These are phyloP conservation scores for Neonectria neomacrospora DNA, from an alignment of 2,329 filamentous ascomycete species.

Conservation along the genomic window DNA sequence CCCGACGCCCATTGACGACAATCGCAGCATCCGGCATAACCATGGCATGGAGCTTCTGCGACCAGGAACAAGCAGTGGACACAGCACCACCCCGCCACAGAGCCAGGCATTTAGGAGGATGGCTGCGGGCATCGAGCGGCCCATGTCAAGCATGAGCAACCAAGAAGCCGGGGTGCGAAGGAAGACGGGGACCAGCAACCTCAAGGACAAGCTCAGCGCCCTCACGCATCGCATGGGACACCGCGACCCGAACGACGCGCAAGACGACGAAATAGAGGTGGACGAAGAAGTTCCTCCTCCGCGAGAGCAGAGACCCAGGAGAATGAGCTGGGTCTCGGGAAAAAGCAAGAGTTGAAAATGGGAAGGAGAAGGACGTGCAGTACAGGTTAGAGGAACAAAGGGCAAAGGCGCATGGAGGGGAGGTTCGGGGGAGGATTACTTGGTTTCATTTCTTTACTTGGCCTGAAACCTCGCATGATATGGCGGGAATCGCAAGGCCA, in stretches of 20 bases:
- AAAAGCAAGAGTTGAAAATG: slow-evolving; percentile 7
- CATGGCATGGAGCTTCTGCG: slow-evolving; percentile 48
- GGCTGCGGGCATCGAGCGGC: slow-evolving; percentile 42
- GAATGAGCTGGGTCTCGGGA: slow-evolving; percentile 22
- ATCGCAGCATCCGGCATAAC: slow-evolving; percentile 35
- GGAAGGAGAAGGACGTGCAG: not conserved
- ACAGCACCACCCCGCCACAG: slow-evolving; percentile 33
- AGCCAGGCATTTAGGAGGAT: slow-evolving; percentile 40
- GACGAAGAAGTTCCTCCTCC: slow-evolving; percentile 34
- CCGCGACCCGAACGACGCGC: slow-evolving; percentile 33
- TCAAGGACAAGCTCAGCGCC: slow-evolving; percentile 52
- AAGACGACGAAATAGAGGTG: slow-evolving; percentile 38
- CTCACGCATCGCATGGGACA: slow-evolving; percentile 47
- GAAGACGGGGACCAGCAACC: slow-evolving; percentile 45
- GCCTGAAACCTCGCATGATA: slow-evolving; percentile 5
- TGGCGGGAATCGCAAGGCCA: slow-evolving; percentile 1
- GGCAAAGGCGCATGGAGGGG: slow-evolving; percentile 19
- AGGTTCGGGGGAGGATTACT: slow-evolving; percentile 11
- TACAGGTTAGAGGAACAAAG: slow-evolving; percentile 17
- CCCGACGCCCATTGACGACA: slow-evolving; percentile 54
- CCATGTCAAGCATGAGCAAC: slow-evolving; percentile 48
- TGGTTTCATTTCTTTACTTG: not conserved
- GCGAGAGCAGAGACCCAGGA: slow-evolving; percentile 18
- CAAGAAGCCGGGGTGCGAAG: slow-evolving; percentile 42
- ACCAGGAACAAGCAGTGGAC: slow-evolving; percentile 48